Evolutionary conservation across 2,329 filamentous ascomycete species (phyloP), one percentile per base, ranked within the genome.

Genomic region (Ascochyta koolunga): DNA sequence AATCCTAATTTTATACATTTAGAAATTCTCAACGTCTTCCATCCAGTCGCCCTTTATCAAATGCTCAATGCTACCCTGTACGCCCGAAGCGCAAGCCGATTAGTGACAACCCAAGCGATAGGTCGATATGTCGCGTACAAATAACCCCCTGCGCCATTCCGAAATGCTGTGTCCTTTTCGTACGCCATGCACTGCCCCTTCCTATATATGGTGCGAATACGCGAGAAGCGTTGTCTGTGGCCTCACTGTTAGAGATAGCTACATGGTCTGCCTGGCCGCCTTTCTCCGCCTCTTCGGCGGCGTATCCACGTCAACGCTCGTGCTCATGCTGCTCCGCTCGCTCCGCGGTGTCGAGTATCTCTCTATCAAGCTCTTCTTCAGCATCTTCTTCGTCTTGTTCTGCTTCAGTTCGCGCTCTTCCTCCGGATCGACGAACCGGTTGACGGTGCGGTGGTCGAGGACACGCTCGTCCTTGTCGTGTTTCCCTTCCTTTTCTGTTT

Each of bases 401-500:
- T 69, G 70, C 58, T 69, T 72, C 13, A 74, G 37, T 15, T 63
- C 57, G 45, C 69, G 68, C 62, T 77, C 72, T 48, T 93, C 90
- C 50, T 92, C 87, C 2, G 87, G 83, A 21, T 86, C 83, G 5
- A 97, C 77, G 67, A 96, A 97, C 0, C 93, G 88, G 73, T 97
- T 90, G 3, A 98, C 83, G 0, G 83, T 87, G n/a, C 93, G 83
- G 69, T 97, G 93, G 70, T 98, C 93, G 55, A 95, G 81, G 0
- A 96, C 79, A 5, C 86, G 74, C 62, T 86, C 80, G 58, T 86
- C 82, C 8, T 84, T 87, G 70, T 98, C 95, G 18, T 83, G 75
- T 15, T 86, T 85, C 0, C 90, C 90, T 22, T 89, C 86, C 58
- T 83, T 89, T 55, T 96, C 89, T 0, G 95, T 98, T 79, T 99